phyloP scores from a whole-genome alignment of 306 rosid genomes.

The Erythrophleum fordii region DNA sequence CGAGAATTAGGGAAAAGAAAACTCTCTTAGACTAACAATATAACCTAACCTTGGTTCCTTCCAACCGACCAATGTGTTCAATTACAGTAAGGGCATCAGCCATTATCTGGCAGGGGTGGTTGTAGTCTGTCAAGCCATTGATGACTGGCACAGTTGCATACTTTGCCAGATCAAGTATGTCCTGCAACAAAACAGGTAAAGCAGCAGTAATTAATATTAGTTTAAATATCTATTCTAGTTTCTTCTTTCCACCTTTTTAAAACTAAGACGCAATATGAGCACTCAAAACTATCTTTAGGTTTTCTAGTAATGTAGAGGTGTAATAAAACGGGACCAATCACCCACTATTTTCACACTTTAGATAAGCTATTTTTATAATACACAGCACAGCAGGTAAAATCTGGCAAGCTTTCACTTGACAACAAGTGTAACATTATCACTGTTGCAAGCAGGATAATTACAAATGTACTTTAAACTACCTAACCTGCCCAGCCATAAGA shows the following conservation, averaged over 20 bases:
- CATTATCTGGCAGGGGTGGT: conserved; percentile 97
- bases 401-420: background rate
- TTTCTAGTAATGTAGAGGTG: background rate
- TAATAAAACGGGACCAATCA: background rate
- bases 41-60: conserved; percentile 84
- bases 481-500: background rate
- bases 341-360: background rate
- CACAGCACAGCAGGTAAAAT: background rate
- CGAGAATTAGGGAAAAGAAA: conserved; percentile 25
- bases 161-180: conserved; percentile 89
- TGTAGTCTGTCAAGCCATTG: conserved; percentile 97
- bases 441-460: background rate
- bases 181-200: conserved; percentile 57
- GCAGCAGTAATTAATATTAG: background rate
- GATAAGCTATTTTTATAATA: background rate
- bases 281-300: background rate
- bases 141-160: conserved; percentile 84
- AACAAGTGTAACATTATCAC: background rate
- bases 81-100: conserved; percentile 97
- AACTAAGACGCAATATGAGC: background rate
- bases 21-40: conserved; percentile 26
- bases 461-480: background rate
- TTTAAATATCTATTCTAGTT: background rate
- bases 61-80: conserved; percentile 82
- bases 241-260: background rate